These are phyloP conservation scores for Microcos paniculata DNA, from an alignment of 345 rosid species.

Conservation along the genomic window DNA sequence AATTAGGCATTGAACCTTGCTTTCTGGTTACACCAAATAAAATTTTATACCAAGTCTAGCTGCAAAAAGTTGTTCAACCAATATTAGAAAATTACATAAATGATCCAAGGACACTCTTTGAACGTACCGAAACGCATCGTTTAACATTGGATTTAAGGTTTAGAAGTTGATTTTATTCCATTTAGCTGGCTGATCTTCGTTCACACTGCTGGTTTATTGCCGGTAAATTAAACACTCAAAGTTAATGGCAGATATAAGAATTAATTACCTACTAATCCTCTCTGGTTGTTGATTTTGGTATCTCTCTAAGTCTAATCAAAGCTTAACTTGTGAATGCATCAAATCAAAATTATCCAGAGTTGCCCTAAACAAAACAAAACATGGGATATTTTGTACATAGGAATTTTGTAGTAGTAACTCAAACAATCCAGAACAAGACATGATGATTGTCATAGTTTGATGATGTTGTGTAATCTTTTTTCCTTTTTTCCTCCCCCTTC, in stretches of 20 bases:
- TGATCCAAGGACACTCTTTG: background rate
- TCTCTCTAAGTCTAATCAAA: background rate
- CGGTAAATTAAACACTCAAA: too few species aligned
- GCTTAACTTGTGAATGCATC: conserved; percentile 8
- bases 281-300: background rate
- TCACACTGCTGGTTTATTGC: too few species aligned
- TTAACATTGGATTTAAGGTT: background rate
- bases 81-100: background rate
- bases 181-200: background rate
- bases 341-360: background rate
- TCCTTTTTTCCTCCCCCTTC: background rate
- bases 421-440: background rate
- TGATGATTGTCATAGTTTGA: background rate
- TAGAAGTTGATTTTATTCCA: background rate
- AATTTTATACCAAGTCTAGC: background rate
- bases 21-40: conserved; percentile 6
- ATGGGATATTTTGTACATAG: background rate
- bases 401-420: background rate
- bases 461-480: background rate
- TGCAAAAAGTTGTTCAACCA: conserved; percentile 22
- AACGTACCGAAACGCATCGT: background rate
- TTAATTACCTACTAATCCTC: background rate
- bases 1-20: conserved; percentile 5
- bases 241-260: background rate
- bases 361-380: conserved; percentile 1